phyloP scores from a whole-genome alignment of 1,139 yeast species.

The Protomyces macrosporus region DNA sequence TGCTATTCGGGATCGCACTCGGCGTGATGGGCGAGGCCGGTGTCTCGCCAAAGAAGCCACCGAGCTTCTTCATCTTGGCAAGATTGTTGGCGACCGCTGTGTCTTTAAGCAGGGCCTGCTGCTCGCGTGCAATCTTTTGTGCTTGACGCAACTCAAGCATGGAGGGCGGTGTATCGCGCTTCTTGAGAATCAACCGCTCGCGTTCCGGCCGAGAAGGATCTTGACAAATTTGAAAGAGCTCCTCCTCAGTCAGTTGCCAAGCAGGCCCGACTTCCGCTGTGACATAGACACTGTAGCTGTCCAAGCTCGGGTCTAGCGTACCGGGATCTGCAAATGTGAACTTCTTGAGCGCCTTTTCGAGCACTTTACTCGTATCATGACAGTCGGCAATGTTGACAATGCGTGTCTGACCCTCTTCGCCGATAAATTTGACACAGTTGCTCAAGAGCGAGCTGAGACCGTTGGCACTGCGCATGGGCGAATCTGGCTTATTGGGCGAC shows the following conservation, averaged over 20 bases:
- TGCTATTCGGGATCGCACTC: neutral
- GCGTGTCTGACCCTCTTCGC: slow-evolving; percentile 57
- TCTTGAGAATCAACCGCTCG: slow-evolving; percentile 66
- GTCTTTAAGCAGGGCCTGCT: slow-evolving; percentile 20
- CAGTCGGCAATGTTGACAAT: slow-evolving; percentile 73
- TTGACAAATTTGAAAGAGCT: slow-evolving; percentile 74
- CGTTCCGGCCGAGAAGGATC: slow-evolving; percentile 67
- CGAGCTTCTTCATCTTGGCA: slow-evolving; percentile 25
- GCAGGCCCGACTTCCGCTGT: slow-evolving; percentile 43
- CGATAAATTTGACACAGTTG: slow-evolving; percentile 59
- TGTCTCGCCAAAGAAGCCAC: slow-evolving; percentile 29
- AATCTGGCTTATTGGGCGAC: neutral
- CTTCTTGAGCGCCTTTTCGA: slow-evolving; percentile 61
- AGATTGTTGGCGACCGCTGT: slow-evolving; percentile 26
- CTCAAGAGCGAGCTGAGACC: slow-evolving; percentile 31
- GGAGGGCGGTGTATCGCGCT: slow-evolving; percentile 59
- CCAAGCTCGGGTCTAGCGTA: slow-evolving; percentile 10
- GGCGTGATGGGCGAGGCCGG: slow-evolving; percentile 13
- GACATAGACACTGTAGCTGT: slow-evolving; percentile 14
- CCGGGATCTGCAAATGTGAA: slow-evolving; percentile 36
- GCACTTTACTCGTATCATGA: slow-evolving; percentile 73
- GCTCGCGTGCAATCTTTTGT: slow-evolving; percentile 39
- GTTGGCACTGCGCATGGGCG: slow-evolving; percentile 18
- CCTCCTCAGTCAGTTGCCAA: slow-evolving; percentile 65
- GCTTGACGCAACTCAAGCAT: slow-evolving; percentile 64